Conservation (phyloP, 2,329 filamentous ascomycete genomes). For the Cladosporium oxysporum region DNA sequence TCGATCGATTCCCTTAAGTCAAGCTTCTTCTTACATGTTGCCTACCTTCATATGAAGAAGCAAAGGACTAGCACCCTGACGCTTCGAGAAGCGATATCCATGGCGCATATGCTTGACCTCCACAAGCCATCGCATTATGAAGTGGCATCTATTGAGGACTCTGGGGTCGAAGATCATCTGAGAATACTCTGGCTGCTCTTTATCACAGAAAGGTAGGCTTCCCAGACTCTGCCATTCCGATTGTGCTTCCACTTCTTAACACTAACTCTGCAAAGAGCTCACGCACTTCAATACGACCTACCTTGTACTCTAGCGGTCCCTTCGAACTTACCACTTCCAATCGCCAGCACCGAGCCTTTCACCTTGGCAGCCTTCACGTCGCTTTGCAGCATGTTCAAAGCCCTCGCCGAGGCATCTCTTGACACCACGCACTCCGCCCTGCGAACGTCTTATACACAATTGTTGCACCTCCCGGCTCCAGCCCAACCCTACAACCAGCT, state of each 20-base stretch:
- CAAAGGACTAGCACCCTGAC: conserved; percentile 22
- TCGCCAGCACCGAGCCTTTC: conserved; percentile 4
- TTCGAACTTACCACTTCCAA: conserved; percentile 11
- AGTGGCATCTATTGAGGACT: neutral
- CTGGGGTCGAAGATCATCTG: neutral
- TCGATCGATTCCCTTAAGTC: conserved; percentile 16
- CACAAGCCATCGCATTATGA: conserved; percentile 23
- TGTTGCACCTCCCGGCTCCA: conserved; percentile 12
- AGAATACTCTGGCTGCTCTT: conserved; percentile 25
- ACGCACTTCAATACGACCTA: conserved; percentile 21
- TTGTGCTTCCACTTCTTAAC: neutral
- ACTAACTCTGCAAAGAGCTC: conserved; percentile 6
- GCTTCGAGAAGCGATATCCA: conserved; percentile 23
- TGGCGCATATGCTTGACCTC: conserved; percentile 24
- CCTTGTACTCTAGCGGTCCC: conserved; percentile 19
- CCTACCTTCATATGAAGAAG: conserved; percentile 22
- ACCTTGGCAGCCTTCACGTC: conserved; percentile 19
- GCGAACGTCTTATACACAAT: conserved; percentile 10
- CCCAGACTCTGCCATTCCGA: neutral
- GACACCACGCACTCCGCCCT: neutral
- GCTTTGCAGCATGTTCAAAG: conserved; percentile 26
- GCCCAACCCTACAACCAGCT: conserved; percentile 27
- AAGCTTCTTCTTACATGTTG: conserved; percentile 25
- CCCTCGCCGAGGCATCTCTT: conserved; percentile 11
- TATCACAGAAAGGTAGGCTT: conserved; percentile 24